Evolutionary conservation across 257 asterid genomes (phyloP).

Genomic region (Vinca minor): DNA sequence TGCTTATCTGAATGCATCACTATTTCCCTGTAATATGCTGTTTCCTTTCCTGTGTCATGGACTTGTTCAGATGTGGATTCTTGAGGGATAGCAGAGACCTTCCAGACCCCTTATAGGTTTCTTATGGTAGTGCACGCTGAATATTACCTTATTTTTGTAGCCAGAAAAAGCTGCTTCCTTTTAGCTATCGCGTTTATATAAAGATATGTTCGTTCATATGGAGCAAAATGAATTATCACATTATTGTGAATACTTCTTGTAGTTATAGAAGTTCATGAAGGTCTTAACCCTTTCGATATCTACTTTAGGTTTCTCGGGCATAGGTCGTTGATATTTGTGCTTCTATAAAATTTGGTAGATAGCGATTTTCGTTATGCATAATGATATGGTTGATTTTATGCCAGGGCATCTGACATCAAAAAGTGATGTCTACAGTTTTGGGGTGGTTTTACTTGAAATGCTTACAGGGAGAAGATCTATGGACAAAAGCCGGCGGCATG

Average conservation of each 20-base stretch:
- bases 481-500: conserved; percentile 52
- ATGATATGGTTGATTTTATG: conserved; percentile 3
- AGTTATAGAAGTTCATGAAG: neutral
- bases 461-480: conserved; percentile 58
- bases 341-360: neutral
- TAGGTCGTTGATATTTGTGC: neutral
- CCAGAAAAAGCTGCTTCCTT: too few species aligned
- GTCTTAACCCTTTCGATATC: neutral
- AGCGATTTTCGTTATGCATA: neutral
- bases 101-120: neutral
- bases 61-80: neutral
- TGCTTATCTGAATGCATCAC: neutral
- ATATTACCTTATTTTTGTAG: too few species aligned
- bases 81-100: neutral
- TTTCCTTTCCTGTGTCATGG: neutral
- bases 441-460: conserved; percentile 72
- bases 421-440: conserved; percentile 84
- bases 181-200: neutral
- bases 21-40: neutral
- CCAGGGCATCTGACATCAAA: conserved; percentile 71
- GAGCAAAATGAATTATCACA: neutral
- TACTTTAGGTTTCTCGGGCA: conserved; percentile 4
- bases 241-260: neutral
- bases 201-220: neutral
- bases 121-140: too few species aligned